Evolutionary conservation across 352 stramenopile species (phyloP), one percentile per base, ranked within the genome.

Genomic region (Achlya hypogyna): DNA sequence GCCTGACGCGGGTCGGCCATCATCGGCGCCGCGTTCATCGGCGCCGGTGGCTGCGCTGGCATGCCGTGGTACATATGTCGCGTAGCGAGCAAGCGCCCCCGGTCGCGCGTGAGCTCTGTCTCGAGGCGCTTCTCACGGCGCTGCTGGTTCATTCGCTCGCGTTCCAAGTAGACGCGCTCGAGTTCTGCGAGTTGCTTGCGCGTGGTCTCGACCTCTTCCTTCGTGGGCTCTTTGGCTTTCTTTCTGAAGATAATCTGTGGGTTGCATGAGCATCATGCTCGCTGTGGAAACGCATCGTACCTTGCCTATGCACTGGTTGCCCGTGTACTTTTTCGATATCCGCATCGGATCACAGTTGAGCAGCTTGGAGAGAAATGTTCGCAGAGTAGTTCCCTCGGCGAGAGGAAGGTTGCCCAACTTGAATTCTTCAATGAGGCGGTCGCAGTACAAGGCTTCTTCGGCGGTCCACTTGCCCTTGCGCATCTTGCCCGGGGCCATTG

Each of bases 271-370:
- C 42, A 10, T 14, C 45, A 84, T 63, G 68, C n/a, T 53, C n/a
- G 23, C 14, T 16, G n/a, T 60, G 69, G 35, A 22, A 9, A 35
- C n/a, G 8, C 4, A 43, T 63, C n/a, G 22, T 71, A 91, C 87
- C 75, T 99, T 99, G 71, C 97, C 96, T 67, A 99, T 99, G 71
- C 95, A 98, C 70, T 99, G 97, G 64, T 91, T 87, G 16, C 97
- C 96, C 53, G 98, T 98, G 71, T 99, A 99, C 77, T 99, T 99
- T 73, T 99, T 99, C 0, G 93, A 98, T 63, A 99, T 99, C 16
- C 97, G 81, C 96, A 99, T 99, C 8, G 97, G 96, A 77, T 99
- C 96, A 74, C 97, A 99, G 72, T 99, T 98, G 5, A 99, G 77
- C 16, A 98, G 69, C 73, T 98, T 98, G 60, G 88, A 97, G 35